These are phyloP conservation scores for Talaromyces sp. DNA, from an alignment of 2,329 filamentous ascomycete species.

Conservation along the genomic window DNA sequence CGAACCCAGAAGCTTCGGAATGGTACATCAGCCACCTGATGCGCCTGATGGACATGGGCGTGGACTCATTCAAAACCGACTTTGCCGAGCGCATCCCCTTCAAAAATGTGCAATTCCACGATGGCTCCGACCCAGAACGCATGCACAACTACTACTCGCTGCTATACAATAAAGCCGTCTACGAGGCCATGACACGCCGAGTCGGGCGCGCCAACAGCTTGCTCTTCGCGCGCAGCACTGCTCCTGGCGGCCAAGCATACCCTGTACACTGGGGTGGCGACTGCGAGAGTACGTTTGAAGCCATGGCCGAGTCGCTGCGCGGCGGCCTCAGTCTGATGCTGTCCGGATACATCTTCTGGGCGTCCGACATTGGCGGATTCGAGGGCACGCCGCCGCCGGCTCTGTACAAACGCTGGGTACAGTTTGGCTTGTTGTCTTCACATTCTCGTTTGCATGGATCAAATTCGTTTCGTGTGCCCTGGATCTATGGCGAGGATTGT, in stretches of 20 bases:
- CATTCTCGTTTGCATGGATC: slow-evolving; percentile 69
- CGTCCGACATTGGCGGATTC: slow-evolving; percentile 67
- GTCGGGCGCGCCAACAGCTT: slow-evolving; percentile 53
- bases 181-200: slow-evolving; percentile 57
- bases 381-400: slow-evolving; percentile 63
- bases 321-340: slow-evolving; percentile 62
- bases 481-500: slow-evolving; percentile 65
- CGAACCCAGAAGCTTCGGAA: slow-evolving; percentile 61
- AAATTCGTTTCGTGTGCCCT: slow-evolving; percentile 67
- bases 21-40: slow-evolving; percentile 64
- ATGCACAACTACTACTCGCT: slow-evolving; percentile 80
- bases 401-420: slow-evolving; percentile 74
- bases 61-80: slow-evolving; percentile 71
- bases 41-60: slow-evolving; percentile 62
- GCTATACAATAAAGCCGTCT: slow-evolving; percentile 66
- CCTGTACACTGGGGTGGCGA: slow-evolving; percentile 71
- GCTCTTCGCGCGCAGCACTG: slow-evolving; percentile 64
- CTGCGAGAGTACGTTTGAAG: slow-evolving; percentile 68
- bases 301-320: slow-evolving; percentile 66
- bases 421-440: slow-evolving; percentile 67
- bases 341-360: slow-evolving; percentile 65
- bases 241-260: slow-evolving; percentile 65
- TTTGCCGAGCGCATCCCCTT: slow-evolving; percentile 70
- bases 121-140: slow-evolving; percentile 55
- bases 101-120: slow-evolving; percentile 61